A percentile compares a stretch with the other conserved stretches of the same genome.
These are phyloP conservation scores for Dipteronia dyeriana DNA, from an alignment of 345 rosid species.

Conservation along the genomic window DNA sequence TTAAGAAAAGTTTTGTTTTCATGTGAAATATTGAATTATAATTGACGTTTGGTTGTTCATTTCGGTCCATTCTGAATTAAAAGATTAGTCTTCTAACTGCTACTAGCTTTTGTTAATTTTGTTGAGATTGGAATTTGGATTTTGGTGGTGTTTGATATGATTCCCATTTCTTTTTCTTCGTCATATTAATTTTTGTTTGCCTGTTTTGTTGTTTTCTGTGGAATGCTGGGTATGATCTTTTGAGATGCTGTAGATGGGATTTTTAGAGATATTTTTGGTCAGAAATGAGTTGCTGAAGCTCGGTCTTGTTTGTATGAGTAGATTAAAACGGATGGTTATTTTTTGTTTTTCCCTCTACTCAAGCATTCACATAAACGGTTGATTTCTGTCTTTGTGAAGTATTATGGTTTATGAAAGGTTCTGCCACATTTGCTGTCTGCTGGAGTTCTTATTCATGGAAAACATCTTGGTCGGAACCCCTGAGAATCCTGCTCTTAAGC, in stretches of 20 bases:
- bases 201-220: conserved; percentile 33
- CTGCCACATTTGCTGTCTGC: conserved; percentile 18
- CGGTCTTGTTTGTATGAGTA: conserved; percentile 29
- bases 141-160: conserved; percentile 1
- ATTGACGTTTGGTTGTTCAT: neutral
- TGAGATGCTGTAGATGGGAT: conserved; percentile 52
- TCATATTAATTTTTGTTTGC: conserved; percentile 25
- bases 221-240: conserved; percentile 41
- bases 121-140: neutral
- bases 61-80: neutral
- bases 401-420: conserved; percentile 30
- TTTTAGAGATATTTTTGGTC: conserved; percentile 48
- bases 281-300: conserved; percentile 53
- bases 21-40: conserved; percentile 3
- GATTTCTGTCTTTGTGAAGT: conserved; percentile 28
- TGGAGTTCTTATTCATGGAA: conserved; percentile 15
- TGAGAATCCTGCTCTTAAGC: neutral
- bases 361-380: conserved; percentile 17
- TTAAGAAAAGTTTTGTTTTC: neutral
- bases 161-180: neutral
- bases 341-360: conserved; percentile 29
- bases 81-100: too few species aligned
- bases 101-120: neutral
- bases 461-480: conserved; percentile 15
- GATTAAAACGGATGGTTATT: conserved; percentile 33